Base-by-base conservation (phyloP, 371 early-diverging fungal species). In the Apophysomyces ossiformis region DNA sequence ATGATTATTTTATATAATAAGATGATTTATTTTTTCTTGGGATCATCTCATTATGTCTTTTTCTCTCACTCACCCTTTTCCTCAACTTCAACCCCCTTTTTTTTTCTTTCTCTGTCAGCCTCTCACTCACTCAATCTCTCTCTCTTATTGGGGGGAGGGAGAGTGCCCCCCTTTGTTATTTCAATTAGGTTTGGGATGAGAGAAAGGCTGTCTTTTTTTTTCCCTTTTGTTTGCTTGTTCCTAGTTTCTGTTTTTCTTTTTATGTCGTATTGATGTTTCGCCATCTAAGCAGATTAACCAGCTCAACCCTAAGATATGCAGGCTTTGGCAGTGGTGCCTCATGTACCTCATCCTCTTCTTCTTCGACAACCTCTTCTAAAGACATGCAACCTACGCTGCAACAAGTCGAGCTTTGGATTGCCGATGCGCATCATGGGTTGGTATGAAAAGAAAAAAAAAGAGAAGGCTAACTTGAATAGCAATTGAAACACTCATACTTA, bases 201-300 rank as follows among this genome's bases (percentile, higher is more conserved):
- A 26, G 32, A 2, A 26, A 26, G 32, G 32, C 32, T 26, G 32
- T 26, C 32, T 26, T 26, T 26, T 26, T 26, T 26, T 26, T 26
- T 26, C 2, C 32, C 32, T 26, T 26, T 26, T 2, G 32, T 2
- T 26, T 26, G 32, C 32, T 26, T 26, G 32, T 26, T 26, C 32
- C 32, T 26, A 26, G 41, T 4, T 18, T 37, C 37, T 59, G 37
- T 60, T 50, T 58, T 15, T 54, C 7, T 5, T n/a, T 59, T 58
- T 38, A n/a, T n/a, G 36, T 38, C 39, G 18, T 26, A 6, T 47
- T 46, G 32, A 69, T 72, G 72, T 69, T 72, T 69, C 72, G 69
- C 12, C 65, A 72, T 44, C 37, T 72, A 15, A 65, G 69, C 16
- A 72, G 69, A 39, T 18, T 72, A 37, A 67, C 67, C 7, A 37